Evolutionary conservation across 2,329 filamentous ascomycete genomes (phyloP).

Genomic region (Didymella exigua): DNA sequence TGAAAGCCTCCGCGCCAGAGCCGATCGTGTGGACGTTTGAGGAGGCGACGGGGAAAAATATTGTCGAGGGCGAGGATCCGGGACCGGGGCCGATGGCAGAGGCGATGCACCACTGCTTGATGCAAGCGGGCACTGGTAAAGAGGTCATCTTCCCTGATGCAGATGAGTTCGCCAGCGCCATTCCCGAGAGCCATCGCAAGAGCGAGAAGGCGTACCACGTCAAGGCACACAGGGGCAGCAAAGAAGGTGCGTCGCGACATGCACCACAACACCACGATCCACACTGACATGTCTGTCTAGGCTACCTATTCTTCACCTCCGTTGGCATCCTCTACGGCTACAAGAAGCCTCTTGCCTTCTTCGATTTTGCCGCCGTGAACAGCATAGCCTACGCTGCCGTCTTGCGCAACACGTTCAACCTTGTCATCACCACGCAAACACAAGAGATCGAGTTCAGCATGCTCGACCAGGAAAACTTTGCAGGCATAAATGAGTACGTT

Average conservation of each 20-base stretch:
- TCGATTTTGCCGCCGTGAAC: constrained; percentile 64
- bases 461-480: constrained; percentile 68
- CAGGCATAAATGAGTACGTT: constrained; percentile 66
- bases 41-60: constrained; percentile 56
- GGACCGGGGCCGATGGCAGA: constrained; percentile 54
- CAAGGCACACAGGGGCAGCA: constrained; percentile 67
- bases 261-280: background rate
- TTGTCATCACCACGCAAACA: constrained; percentile 60
- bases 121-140: constrained; percentile 55
- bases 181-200: constrained; percentile 65
- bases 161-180: constrained; percentile 64
- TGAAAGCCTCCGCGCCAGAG: constrained; percentile 52
- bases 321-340: constrained; percentile 68
- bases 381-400: constrained; percentile 68
- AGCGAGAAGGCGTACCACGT: constrained; percentile 68
- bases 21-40: constrained; percentile 66
- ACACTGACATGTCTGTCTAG: constrained; percentile 44
- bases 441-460: constrained; percentile 69
- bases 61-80: constrained; percentile 51
- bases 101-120: constrained; percentile 44
- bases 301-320: constrained; percentile 67
- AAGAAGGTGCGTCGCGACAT: constrained; percentile 62
- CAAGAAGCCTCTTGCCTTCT: constrained; percentile 69
- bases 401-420: constrained; percentile 69
- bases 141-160: constrained; percentile 59